A percentile compares a stretch with the other conserved stretches of the same genome.
These are phyloP conservation scores for Apiotrichum gracile DNA, from an alignment of 1,284 basidiomycete species.

Conservation along the genomic window DNA sequence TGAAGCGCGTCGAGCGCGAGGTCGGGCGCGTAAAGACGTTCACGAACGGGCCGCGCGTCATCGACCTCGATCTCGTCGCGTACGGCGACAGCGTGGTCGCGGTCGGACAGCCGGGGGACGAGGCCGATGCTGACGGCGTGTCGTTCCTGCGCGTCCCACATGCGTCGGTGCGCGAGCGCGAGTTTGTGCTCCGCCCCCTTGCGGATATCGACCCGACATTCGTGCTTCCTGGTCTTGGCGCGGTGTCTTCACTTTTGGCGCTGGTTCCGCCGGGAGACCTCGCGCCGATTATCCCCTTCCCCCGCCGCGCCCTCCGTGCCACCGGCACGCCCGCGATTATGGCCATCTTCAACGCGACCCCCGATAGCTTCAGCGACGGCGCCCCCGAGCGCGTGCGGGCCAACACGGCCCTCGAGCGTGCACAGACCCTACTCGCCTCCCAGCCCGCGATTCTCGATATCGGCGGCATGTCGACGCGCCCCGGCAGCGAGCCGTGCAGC, in stretches of 20 bases:
- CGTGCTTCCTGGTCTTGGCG: conserved; percentile 57
- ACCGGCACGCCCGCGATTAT: conserved; percentile 54
- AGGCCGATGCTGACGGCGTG: conserved; percentile 50
- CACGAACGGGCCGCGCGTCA: conserved; percentile 78
- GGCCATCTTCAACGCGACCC: conserved; percentile 91
- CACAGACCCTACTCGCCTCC: conserved; percentile 13
- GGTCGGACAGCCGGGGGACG: conserved; percentile 50
- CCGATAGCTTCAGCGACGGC: conserved; percentile 96
- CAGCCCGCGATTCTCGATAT: conserved; percentile 74
- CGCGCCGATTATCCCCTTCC: conserved; percentile 47
- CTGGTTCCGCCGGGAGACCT: conserved; percentile 56
- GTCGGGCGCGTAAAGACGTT: conserved; percentile 79
- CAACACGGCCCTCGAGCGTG: conserved; percentile 25
- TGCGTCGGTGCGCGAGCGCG: conserved; percentile 69
- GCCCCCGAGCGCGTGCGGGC: conserved; percentile 43
- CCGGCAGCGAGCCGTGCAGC: conserved; percentile 61
- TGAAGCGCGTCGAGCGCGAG: conserved; percentile 68
- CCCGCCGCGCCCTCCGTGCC: conserved; percentile 46
- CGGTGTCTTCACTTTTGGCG: conserved; percentile 53
- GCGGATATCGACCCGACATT: conserved; percentile 62
- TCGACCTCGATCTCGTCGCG: conserved; percentile 86
- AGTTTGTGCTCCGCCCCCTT: conserved; percentile 86
- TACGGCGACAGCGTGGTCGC: conserved; percentile 65
- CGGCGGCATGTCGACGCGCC: conserved; percentile 89
- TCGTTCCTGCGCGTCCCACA: conserved; percentile 76